Percentiles rank a stretch among this genome's conserved stretches.
These are phyloP conservation scores for Glycine soja DNA, from an alignment of 306 rosid species.

Conservation along the genomic window DNA sequence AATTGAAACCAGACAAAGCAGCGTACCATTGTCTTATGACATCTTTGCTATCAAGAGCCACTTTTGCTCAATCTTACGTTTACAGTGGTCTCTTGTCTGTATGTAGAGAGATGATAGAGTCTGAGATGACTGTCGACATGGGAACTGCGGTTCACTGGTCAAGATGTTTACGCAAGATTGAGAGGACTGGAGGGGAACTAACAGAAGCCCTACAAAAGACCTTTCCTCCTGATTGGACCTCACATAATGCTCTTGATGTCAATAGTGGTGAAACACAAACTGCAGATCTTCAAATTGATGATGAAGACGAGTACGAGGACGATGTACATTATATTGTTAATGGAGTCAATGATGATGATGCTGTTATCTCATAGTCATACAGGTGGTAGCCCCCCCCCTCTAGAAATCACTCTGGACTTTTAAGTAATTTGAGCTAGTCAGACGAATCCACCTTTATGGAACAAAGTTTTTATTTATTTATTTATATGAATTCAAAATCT, in stretches of 20 bases:
- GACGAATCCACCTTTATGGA: no score
- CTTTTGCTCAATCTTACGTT: slow-evolving; percentile 73
- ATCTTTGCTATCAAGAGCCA: slow-evolving; percentile 90
- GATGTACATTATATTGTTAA: slow-evolving; percentile 40
- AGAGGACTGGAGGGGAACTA: slow-evolving; percentile 86
- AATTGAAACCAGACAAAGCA: slow-evolving; percentile 89
- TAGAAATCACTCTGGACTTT: neutral
- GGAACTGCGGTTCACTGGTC: slow-evolving; percentile 99
- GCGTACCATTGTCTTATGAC: slow-evolving; percentile 97
- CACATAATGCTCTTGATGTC: slow-evolving; percentile 51
- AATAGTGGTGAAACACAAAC: slow-evolving; percentile 47
- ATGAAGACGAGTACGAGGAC: slow-evolving; percentile 33
- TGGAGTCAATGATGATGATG: slow-evolving; percentile 19
- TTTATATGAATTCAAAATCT: neutral
- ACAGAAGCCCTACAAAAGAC: slow-evolving; percentile 90
- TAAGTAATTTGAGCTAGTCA: neutral
- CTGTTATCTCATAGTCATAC: neutral
- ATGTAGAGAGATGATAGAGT: slow-evolving; percentile 83
- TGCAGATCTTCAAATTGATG: slow-evolving; percentile 53
- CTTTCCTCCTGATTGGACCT: slow-evolving; percentile 95
- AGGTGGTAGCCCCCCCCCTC: slow-evolving; percentile 7
- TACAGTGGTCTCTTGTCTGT: slow-evolving; percentile 71
- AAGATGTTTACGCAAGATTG: slow-evolving; percentile 79
- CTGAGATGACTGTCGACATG: slow-evolving; percentile 84
- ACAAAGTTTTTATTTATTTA: neutral